A percentile compares a stretch with the other conserved stretches of the same genome.
phyloP scores from a whole-genome alignment of 2,329 filamentous ascomycete genomes.

The Ophiognomonia clavigignenti-juglandacearum region DNA sequence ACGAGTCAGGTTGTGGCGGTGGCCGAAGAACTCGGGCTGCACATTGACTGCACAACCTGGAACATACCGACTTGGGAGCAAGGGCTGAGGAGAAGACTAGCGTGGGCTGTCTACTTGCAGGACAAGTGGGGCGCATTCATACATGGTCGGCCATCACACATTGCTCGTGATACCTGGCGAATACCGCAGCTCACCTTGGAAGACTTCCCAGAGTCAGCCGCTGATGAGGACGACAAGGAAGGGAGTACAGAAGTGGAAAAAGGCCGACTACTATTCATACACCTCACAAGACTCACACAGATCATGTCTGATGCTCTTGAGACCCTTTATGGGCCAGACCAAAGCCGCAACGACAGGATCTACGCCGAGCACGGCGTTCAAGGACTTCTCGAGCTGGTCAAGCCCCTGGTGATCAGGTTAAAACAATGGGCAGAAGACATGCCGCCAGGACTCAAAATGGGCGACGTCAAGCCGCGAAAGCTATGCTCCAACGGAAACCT shows the following conservation, averaged over 20 bases:
- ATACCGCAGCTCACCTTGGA: conserved; percentile 58
- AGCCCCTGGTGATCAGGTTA: conserved; percentile 75
- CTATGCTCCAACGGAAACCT: conserved; percentile 69
- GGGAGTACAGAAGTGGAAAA: conserved; percentile 54
- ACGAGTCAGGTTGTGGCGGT: conserved; percentile 50
- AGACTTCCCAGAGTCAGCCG: conserved; percentile 62
- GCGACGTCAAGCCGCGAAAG: conserved; percentile 5
- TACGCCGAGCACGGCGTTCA: conserved; percentile 67
- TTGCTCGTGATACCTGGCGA: conserved; percentile 67
- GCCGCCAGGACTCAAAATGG: conserved; percentile 20
- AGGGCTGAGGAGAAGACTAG: conserved; percentile 54
- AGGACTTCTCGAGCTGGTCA: conserved; percentile 68
- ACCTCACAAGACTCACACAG: conserved; percentile 70
- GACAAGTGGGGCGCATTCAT: conserved; percentile 78
- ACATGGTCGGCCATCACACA: conserved; percentile 79
- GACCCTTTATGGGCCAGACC: conserved; percentile 74
- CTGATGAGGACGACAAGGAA: conserved; percentile 59
- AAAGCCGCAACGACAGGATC: conserved; percentile 62
- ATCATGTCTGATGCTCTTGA: conserved; percentile 77
- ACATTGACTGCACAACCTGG: conserved; percentile 59
- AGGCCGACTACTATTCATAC: conserved; percentile 65
- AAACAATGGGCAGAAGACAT: conserved; percentile 61
- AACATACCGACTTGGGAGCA: conserved; percentile 59
- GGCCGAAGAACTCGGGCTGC: conserved; percentile 53
- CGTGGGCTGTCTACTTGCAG: conserved; percentile 62